Base-by-base conservation (phyloP, 192 early-diverging fungal genomes). In the Chytriomyces sp. region DNA sequence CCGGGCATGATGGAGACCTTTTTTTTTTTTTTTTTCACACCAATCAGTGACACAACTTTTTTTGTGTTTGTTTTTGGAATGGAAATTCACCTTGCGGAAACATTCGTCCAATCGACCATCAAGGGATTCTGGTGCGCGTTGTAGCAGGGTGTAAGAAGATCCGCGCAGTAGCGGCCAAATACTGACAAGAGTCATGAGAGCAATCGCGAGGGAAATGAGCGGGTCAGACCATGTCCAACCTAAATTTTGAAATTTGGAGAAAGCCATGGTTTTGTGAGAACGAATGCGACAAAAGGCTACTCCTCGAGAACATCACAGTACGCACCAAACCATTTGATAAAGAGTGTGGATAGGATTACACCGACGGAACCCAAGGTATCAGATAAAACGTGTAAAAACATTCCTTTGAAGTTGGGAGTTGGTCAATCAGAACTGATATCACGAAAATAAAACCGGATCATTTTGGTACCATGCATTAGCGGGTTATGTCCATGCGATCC, bases 181-280 rank as follows among this genome's bases (percentile, higher is more conserved):
- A 50, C 89, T 91, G 79, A 91, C 81, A 70, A 98, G 91, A 50
- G 95, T 98, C 35, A 98, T 82, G 6, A 91, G 78, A 0, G 94
- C 93, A 79, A 98, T 98, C 61, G 94, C 89, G 61, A 98, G 89
- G 13, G 97, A 98, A 43, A 94, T 94, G 50, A 97, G 88, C 0
- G 97, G 97, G 82, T 98, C 97, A 48, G 96, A 92, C 67, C 97
- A 96, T 11, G 93, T 93, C 97, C 97, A 98, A 0, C 92, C 84
- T 87, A 46, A 18, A 10, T n/a, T 16, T 57, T 49, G 45, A 61
- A 68, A 50, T 7, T n/a, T 45, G 28, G n/a, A n/a, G 61, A 13
- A 23, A 16, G 24, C 65, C 61, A 45, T 24, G 16, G 62, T 10
- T 20, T 18, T 6, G 57, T n/a, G n/a, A n/a, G n/a, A n/a, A n/a